These are phyloP conservation scores for Fomitopsis serialis DNA, from an alignment of 768 basidiomycete genomes.

Conservation along the genomic window DNA sequence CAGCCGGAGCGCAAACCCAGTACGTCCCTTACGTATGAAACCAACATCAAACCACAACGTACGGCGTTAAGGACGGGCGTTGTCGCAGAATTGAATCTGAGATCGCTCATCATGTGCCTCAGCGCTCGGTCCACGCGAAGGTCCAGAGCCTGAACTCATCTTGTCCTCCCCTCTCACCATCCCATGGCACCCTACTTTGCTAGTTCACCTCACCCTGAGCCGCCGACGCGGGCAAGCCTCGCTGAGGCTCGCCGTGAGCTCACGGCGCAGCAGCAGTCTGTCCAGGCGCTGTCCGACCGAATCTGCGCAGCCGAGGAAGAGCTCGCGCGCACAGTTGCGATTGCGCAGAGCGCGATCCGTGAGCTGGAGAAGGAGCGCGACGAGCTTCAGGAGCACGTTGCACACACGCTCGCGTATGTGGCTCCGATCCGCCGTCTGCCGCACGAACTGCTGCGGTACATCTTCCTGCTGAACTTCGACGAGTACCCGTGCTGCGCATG, in stretches of 20 bases:
- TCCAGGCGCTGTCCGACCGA: conserved; percentile 34
- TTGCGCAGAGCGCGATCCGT: conserved; percentile 47
- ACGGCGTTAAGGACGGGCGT: no score
- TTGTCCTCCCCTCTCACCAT: no score
- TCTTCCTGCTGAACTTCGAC: conserved; percentile 67
- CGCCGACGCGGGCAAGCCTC: conserved; percentile 52
- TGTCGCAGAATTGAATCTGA: no score
- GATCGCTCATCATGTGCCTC: no score
- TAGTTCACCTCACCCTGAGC: conserved; percentile 39
- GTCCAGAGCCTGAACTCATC: no score
- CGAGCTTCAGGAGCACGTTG: conserved; percentile 42
- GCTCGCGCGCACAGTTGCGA: conserved; percentile 53
- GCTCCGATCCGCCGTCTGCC: conserved; percentile 71
- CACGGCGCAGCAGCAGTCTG: conserved; percentile 18
- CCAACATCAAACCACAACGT: no score
- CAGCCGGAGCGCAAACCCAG: no score
- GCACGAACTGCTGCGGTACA: conserved; percentile 63
- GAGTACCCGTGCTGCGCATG: conserved; percentile 71
- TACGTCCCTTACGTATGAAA: no score
- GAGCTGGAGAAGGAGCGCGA: conserved; percentile 47
- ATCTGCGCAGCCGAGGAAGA: conserved; percentile 50
- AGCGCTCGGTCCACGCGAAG: no score
- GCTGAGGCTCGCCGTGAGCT: conserved; percentile 48
- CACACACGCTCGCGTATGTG: conserved; percentile 55
- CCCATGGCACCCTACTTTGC: conserved; percentile 18